phyloP scores from a whole-genome alignment of 78 protist species.

The Bodo saltans region DNA sequence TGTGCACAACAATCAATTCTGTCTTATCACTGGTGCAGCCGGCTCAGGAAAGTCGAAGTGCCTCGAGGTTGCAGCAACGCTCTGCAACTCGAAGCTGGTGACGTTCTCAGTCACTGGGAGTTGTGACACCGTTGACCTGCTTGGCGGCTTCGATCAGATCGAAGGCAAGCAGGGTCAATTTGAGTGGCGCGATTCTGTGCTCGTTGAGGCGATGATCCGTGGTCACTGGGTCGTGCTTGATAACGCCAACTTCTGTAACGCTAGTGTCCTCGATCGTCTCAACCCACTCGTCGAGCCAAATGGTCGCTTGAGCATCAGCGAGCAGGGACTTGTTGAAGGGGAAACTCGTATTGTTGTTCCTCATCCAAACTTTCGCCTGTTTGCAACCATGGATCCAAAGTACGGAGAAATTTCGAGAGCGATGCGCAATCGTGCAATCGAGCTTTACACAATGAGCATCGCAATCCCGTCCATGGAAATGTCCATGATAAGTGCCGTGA shows the following conservation, averaged over 20 bases:
- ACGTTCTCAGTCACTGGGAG: constrained; percentile 38
- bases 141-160: constrained; percentile 76
- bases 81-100: constrained; percentile 18
- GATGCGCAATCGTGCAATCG: constrained; percentile 95
- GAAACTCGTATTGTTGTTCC: constrained; percentile 58
- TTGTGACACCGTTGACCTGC: constrained; percentile 70
- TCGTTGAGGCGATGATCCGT: constrained; percentile 59
- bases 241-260: constrained; percentile 89
- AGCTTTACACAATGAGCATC: constrained; percentile 45
- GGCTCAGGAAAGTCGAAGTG: constrained; percentile 81
- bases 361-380: constrained; percentile 83
- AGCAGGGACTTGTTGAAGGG: constrained; percentile 84
- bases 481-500: background rate
- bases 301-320: constrained; percentile 84
- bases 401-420: constrained; percentile 97
- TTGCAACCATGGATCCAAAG: constrained; percentile 81
- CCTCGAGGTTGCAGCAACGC: constrained; percentile 66
- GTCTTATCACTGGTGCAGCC: constrained; percentile 70
- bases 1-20: constrained; percentile 68
- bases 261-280: constrained; percentile 98
- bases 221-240: constrained; percentile 98
- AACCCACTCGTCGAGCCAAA: constrained; percentile 93
- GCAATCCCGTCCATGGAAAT: background rate
- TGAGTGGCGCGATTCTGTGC: constrained; percentile 93
- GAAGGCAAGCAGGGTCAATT: constrained; percentile 25